These are phyloP conservation scores for Hansenula sp. DNA, from an alignment of 1,139 yeast species.

Conservation along the genomic window DNA sequence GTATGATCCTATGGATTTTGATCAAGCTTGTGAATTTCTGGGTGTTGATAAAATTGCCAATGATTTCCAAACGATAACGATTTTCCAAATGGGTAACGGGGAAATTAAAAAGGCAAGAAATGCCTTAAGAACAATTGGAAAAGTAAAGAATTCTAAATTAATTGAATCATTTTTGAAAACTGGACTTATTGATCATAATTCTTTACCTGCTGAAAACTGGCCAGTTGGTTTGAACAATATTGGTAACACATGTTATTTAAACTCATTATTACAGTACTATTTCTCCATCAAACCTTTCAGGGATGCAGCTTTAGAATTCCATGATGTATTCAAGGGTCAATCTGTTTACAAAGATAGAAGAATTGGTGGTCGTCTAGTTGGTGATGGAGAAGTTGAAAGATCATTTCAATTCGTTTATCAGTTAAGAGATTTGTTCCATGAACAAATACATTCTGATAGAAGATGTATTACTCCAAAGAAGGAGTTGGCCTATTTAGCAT, in stretches of 20 bases:
- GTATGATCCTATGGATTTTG: constrained; percentile 21
- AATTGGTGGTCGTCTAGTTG: constrained; percentile 84
- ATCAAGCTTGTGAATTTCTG: constrained; percentile 39
- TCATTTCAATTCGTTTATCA: constrained; percentile 78
- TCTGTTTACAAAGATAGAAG: constrained; percentile 41
- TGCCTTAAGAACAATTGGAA: constrained; percentile 46
- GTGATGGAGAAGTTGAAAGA: constrained; percentile 66
- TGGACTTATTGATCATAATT: constrained; percentile 57
- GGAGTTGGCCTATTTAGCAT: constrained; percentile 84
- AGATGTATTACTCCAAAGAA: constrained; percentile 77
- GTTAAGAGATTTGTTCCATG: constrained; percentile 60
- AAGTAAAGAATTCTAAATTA: constrained; percentile 44
- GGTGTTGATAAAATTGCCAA: constrained; percentile 41
- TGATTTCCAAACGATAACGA: constrained; percentile 52
- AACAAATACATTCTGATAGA: constrained; percentile 58
- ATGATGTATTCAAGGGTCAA: constrained; percentile 22
- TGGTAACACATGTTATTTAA: constrained; percentile 93
- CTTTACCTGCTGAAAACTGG: constrained; percentile 62
- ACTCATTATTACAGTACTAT: constrained; percentile 84
- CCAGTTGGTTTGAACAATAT: constrained; percentile 92
- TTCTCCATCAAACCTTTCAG: constrained; percentile 83
- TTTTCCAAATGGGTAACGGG: constrained; percentile 38
- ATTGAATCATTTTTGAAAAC: constrained; percentile 47
- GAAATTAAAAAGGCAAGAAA: constrained; percentile 41
- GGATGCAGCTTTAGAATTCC: constrained; percentile 54